Evolutionary conservation across 768 basidiomycete species (phyloP).

Genomic region (Daedaleopsis nitida): DNA sequence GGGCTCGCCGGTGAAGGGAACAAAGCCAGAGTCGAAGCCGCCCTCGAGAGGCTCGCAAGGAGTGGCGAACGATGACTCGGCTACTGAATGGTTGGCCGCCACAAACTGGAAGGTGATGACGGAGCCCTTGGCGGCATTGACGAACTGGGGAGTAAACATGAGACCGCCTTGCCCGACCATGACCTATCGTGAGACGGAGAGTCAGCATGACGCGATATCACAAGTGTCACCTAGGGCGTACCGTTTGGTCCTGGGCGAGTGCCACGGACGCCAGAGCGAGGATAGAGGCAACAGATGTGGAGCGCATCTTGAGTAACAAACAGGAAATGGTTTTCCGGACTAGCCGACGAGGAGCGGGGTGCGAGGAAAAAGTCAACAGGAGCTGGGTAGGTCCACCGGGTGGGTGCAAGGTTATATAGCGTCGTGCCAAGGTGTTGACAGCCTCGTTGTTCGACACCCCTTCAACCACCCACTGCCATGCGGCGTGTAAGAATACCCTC

Average conservation of each 20-base stretch:
- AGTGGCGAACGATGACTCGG: constrained; percentile 48
- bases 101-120: constrained; percentile 52
- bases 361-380: no score
- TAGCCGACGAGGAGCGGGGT: no score
- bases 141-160: constrained; percentile 46
- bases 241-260: constrained; percentile 23
- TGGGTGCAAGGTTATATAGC: no score
- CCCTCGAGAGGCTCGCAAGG: constrained; percentile 47
- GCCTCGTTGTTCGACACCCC: no score
- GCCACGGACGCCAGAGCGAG: constrained; percentile 22
- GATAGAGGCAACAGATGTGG: constrained; percentile 12
- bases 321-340: not conserved
- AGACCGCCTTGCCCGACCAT: constrained; percentile 46
- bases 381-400: no score
- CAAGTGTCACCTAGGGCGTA: not conserved
- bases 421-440: no score
- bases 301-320: constrained; percentile 19
- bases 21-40: constrained; percentile 59
- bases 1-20: constrained; percentile 34
- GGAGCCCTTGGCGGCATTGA: constrained; percentile 43
- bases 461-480: no score
- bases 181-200: constrained; percentile 24
- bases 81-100: constrained; percentile 57
- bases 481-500: no score
- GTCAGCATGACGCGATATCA: not conserved